These are phyloP conservation scores for Mimosa bimucronata DNA, from an alignment of 306 rosid species.

Conservation along the genomic window DNA sequence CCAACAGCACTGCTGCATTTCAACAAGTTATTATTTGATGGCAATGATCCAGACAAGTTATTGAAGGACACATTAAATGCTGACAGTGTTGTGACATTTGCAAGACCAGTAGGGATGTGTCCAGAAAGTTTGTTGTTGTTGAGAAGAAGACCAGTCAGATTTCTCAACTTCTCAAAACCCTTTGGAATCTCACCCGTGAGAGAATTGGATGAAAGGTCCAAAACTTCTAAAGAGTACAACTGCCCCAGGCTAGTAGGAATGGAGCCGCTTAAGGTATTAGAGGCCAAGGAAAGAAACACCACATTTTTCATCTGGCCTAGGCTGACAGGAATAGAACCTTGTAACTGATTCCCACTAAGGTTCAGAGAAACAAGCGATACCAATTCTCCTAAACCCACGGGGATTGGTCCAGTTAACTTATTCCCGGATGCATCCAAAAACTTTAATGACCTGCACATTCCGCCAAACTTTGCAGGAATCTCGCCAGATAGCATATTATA, in stretches of 20 bases:
- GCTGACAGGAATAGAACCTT: slow-evolving; percentile 61
- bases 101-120: slow-evolving; percentile 81
- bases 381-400: slow-evolving; percentile 50
- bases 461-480: slow-evolving; percentile 57
- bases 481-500: slow-evolving; percentile 60
- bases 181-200: slow-evolving; percentile 84
- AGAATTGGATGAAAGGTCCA: slow-evolving; percentile 78
- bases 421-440: slow-evolving; percentile 78
- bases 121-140: slow-evolving; percentile 80
- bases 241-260: slow-evolving; percentile 73
- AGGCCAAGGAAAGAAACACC: slow-evolving; percentile 69
- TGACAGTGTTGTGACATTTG: slow-evolving; percentile 65
- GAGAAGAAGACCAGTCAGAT: slow-evolving; percentile 69
- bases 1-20: slow-evolving; percentile 85
- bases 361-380: slow-evolving; percentile 67
- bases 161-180: slow-evolving; percentile 61
- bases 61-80: slow-evolving; percentile 87
- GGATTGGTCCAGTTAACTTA: slow-evolving; percentile 61
- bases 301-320: slow-evolving; percentile 63
- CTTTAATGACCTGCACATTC: slow-evolving; percentile 62
- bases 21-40: slow-evolving; percentile 58
- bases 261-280: slow-evolving; percentile 63
- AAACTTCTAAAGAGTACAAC: slow-evolving; percentile 61
- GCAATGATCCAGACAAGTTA: slow-evolving; percentile 84
- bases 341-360: slow-evolving; percentile 71